A percentile compares a stretch with the other conserved stretches of the same genome.
These are phyloP conservation scores for peach (Prunus persica) DNA, from an alignment of 306 rosid genomes.

Conservation along the genomic window DNA sequence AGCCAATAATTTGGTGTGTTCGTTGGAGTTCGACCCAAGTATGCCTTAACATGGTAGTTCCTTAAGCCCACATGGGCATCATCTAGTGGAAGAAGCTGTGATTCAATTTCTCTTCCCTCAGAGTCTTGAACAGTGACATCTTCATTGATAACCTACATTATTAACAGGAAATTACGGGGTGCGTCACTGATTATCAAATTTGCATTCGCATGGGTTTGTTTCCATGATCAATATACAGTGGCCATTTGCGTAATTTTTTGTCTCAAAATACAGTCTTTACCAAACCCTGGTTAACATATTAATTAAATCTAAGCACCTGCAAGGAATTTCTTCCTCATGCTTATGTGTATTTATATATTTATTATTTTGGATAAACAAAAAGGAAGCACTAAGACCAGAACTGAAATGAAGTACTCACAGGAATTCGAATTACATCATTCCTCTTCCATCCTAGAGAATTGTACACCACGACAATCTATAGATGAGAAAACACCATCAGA, in stretches of 20 bases:
- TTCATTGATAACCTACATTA: constrained; percentile 39
- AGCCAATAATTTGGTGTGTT: constrained; percentile 53
- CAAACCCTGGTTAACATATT: neutral
- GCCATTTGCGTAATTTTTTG: neutral
- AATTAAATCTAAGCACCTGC: neutral
- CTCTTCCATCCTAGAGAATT: constrained; percentile 62
- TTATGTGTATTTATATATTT: neutral
- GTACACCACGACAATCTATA: constrained; percentile 44
- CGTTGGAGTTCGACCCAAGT: constrained; percentile 35
- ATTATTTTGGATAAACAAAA: neutral
- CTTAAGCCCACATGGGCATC: constrained; percentile 32
- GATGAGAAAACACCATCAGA: constrained; percentile 21
- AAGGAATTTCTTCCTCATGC: neutral
- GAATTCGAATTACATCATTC: constrained; percentile 41
- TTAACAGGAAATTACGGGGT: neutral
- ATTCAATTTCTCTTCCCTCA: constrained; percentile 48
- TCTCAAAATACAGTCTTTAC: neutral
- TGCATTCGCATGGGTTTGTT: neutral
- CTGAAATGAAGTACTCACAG: constrained; percentile 37
- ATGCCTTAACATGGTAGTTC: constrained; percentile 45
- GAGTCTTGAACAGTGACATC: constrained; percentile 41
- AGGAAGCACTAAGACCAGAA: constrained; percentile 1
- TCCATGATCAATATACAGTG: neutral
- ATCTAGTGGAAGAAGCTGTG: constrained; percentile 48
- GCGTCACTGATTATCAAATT: neutral